A percentile compares a stretch with the other conserved stretches of the same genome.
Conservation (phyloP, 208 protist genomes). For the Tetramitus jugosus region DNA sequence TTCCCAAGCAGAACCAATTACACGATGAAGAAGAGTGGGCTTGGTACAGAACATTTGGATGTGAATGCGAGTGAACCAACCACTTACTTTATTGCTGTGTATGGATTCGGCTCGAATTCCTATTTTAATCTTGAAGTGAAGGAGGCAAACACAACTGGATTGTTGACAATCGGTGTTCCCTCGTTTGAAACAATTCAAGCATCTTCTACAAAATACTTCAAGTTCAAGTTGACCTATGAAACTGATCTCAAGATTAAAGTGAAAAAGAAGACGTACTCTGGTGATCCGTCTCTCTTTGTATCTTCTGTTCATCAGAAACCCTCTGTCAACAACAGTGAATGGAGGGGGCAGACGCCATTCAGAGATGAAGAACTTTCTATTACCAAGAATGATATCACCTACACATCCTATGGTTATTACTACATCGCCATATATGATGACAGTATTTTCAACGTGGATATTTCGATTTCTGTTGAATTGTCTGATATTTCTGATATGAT, state of each 20-base stretch:
- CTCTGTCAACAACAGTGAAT: neutral
- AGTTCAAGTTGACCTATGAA: neutral
- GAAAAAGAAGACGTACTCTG: neutral
- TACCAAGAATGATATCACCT: too few relatives aligned
- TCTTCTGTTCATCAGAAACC: neutral
- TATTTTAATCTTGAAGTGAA: neutral
- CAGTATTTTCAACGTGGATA: neutral
- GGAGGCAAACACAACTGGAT: too few relatives aligned
- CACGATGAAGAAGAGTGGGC: neutral
- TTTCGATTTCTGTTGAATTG: neutral
- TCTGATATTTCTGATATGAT: too few relatives aligned
- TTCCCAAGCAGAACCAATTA: neutral
- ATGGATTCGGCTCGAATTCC: neutral
- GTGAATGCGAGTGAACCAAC: neutral
- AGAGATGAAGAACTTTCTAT: too few relatives aligned
- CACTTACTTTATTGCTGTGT: neutral
- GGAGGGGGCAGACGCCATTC: too few relatives aligned
- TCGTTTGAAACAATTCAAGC: neutral
- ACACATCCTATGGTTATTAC: neutral
- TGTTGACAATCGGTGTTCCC: too few relatives aligned
- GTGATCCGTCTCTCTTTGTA: constrained; percentile 11
- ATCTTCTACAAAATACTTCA: neutral
- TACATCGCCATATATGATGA: neutral
- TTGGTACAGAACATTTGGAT: neutral
- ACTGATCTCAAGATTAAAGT: neutral